Percentiles rank a stretch among this genome's conserved stretches.
Conservation (phyloP, 805 yeast genomes). For the Cyberlindnera euphorbiae region DNA sequence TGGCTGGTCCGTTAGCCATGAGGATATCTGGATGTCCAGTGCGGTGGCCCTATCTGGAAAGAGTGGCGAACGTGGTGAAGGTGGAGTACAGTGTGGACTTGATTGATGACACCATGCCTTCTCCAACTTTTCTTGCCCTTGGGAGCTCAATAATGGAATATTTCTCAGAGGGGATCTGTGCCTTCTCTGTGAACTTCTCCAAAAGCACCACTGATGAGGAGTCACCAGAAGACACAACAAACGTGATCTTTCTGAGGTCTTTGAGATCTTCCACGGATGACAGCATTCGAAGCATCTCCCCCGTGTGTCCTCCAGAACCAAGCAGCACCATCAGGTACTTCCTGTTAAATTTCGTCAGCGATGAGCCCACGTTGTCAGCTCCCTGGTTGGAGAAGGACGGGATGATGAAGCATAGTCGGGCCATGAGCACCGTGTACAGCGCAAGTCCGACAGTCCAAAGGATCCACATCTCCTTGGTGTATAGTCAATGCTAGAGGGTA, state of each 20-base stretch:
- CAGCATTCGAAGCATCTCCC: slow-evolving; percentile 82
- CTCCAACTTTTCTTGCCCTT: slow-evolving; percentile 61
- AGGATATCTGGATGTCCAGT: slow-evolving; percentile 37
- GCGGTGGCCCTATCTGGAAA: slow-evolving; percentile 6
- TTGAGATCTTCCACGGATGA: slow-evolving; percentile 26
- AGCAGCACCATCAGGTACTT: slow-evolving; percentile 37
- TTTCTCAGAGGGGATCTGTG: slow-evolving; percentile 12
- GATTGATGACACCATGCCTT: slow-evolving; percentile 42
- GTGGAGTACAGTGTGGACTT: slow-evolving; percentile 32
- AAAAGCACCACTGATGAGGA: slow-evolving; percentile 38
- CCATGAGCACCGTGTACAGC: slow-evolving; percentile 7
- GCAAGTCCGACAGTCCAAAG: slow-evolving; percentile 4
- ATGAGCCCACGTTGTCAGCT: background rate
- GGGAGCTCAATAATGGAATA: slow-evolving; percentile 32
- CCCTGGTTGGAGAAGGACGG: slow-evolving; percentile 12
- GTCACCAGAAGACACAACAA: slow-evolving; percentile 48
- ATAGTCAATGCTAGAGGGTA: too few species aligned
- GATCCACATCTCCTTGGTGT: slow-evolving; percentile 11
- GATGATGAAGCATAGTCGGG: slow-evolving; percentile 12
- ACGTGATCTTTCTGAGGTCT: slow-evolving; percentile 18
- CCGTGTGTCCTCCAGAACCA: slow-evolving; percentile 97
- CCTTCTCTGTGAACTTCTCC: slow-evolving; percentile 12
- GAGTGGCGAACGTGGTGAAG: slow-evolving; percentile 6
- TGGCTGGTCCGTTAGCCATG: slow-evolving; percentile 77
- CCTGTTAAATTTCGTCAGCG: slow-evolving; percentile 1